phyloP scores from a whole-genome alignment of 257 asterid genomes.

The Echites panduratus region DNA sequence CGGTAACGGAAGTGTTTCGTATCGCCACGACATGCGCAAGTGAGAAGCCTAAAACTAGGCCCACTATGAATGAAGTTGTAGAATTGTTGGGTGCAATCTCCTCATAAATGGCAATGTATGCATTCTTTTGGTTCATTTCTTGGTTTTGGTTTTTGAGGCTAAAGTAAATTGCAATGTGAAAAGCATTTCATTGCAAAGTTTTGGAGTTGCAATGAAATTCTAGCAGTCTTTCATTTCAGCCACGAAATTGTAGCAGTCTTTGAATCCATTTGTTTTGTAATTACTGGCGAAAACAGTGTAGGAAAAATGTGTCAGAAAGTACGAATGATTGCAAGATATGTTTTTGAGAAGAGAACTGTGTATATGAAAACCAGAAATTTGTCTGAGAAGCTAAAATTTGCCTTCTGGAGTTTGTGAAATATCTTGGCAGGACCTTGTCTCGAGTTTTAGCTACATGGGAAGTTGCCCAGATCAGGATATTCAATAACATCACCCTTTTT shows the following conservation, averaged over 20 bases:
- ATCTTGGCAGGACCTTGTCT: neutral
- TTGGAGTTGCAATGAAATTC: too few species aligned
- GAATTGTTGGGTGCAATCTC: conserved; percentile 35
- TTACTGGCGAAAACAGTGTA: neutral
- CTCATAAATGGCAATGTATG: neutral
- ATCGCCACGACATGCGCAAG: conserved; percentile 48
- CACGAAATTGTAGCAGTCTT: neutral
- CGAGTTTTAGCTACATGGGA: neutral
- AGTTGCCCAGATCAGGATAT: too few species aligned
- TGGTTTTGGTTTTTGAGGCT: neutral
- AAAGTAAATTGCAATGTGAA: neutral
- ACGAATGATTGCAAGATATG: neutral
- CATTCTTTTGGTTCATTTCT: neutral
- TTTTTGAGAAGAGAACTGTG: neutral
- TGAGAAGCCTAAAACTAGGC: conserved; percentile 44
- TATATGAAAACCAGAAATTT: neutral
- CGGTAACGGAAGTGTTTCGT: conserved; percentile 40
- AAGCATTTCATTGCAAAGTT: too few species aligned
- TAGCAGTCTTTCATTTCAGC: too few species aligned
- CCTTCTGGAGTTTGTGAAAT: neutral
- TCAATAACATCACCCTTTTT: too few species aligned
- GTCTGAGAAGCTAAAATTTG: neutral
- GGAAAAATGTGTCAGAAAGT: neutral
- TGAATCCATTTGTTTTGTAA: neutral
- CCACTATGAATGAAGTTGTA: conserved; percentile 55